Evolutionary conservation across 768 basidiomycete genomes (phyloP), one percentile per base, ranked within the genome.

Genomic region (Inosperma sp.): DNA sequence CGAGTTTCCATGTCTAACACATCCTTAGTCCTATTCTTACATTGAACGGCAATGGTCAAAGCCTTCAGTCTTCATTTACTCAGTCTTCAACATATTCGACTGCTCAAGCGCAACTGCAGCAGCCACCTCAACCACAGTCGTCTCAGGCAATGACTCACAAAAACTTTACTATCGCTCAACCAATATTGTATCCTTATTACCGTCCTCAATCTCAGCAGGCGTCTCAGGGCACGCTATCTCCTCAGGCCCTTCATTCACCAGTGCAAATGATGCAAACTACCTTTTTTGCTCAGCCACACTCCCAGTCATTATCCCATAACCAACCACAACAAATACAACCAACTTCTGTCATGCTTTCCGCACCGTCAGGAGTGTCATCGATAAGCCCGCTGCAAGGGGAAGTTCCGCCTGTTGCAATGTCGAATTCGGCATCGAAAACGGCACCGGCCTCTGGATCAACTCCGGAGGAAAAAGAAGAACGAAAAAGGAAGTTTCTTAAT

Each of bases 151-250:
- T 10, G 61, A 63, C 37, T 45, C 60, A 14, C 57, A 65, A 9
- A 64, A 62, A 49, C 48, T 55, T 8, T 65, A 67, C 62, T 36
- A 60, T 52, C 22, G 56, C 48, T 45, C 56, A 53, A 16, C 54
- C 52, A 12, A 51, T 56, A 19, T 42, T 59, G 27, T 34, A 60
- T 47, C 54, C 53, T 55, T 65, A 65, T 62, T 68, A 65, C 47
- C 64, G 63, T 39, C 71, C 65, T 31, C 69, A 65, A 56, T 64
- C 64, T 8, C 65, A 71, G 23, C 49, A 65, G 10, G 58, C 66
- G 7, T 66, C 70, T n/a, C 84, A 84, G 62, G 71, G 80, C 56
- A 87, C 83, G 3, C 77, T 87, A 29, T 81, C 85, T 2, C 86
- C 86, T 7, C 83, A 83, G 57, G 80, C 79, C 39, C 74, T 89